Conservation (phyloP, 129 eudicot genomes). For the Pulicaria dysenterica region DNA sequence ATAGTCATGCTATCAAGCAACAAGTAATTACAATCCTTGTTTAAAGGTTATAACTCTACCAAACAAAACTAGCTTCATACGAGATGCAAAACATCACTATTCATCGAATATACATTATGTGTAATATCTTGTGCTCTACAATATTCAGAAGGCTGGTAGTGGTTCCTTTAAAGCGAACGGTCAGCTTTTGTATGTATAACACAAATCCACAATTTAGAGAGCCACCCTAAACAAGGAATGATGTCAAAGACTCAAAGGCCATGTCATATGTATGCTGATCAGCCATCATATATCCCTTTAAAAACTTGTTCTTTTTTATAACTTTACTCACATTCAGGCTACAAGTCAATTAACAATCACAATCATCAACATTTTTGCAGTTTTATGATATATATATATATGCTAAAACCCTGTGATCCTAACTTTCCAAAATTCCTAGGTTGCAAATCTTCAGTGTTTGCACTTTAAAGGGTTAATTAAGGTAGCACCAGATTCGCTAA, state of each 20-base stretch:
- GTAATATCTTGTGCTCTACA: neutral
- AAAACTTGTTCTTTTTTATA: neutral
- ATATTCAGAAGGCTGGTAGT: constrained; percentile 13
- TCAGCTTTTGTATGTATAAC: neutral
- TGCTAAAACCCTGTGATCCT: constrained; percentile 20
- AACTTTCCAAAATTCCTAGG: constrained; percentile 3
- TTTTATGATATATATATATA: neutral
- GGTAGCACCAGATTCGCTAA: neutral
- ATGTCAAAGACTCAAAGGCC: neutral
- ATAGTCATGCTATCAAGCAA: neutral
- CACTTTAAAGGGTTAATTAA: neutral
- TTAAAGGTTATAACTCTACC: neutral
- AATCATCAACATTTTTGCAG: constrained; percentile 19
- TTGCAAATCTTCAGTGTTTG: neutral
- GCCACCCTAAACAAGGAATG: neutral
- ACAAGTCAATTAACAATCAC: constrained; percentile 6
- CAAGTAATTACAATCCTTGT: neutral
- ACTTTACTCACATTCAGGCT: neutral
- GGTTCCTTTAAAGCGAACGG: neutral
- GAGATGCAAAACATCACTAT: neutral
- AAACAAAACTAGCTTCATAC: neutral
- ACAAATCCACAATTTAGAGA: neutral
- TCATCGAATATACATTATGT: neutral
- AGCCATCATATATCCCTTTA: neutral
- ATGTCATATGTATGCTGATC: neutral